Conservation (phyloP, 768 basidiomycete species). For the Obba rivulosa region DNA sequence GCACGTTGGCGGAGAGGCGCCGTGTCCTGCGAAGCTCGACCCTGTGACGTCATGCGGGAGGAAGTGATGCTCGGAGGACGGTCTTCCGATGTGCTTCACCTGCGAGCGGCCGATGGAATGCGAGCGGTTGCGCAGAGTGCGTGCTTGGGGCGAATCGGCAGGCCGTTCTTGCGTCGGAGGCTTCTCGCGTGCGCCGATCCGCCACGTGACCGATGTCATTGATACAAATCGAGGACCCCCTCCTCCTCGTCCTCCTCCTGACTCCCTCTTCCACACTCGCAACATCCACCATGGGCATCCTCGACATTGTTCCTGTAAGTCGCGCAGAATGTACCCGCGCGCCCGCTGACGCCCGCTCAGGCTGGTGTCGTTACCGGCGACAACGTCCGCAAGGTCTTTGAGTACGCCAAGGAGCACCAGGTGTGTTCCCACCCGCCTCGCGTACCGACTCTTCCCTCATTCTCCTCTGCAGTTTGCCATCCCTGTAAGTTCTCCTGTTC, state of each 20-base stretch:
- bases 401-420: conserved; percentile 86
- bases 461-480: conserved; percentile 62
- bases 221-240: not conserved
- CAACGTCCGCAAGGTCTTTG: conserved; percentile 90
- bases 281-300: conserved; percentile 57
- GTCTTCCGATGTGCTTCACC: too few relatives aligned
- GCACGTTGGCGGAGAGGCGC: too few relatives aligned
- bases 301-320: conserved; percentile 81
- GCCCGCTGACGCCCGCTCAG: conserved; percentile 33
- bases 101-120: too few relatives aligned
- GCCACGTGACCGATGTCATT: not conserved
- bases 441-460: not conserved
- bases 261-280: conserved; percentile 2
- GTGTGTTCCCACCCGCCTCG: conserved; percentile 35
- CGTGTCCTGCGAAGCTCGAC: too few relatives aligned
- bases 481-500: conserved; percentile 50
- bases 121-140: too few relatives aligned
- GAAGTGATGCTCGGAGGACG: too few relatives aligned
- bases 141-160: not conserved
- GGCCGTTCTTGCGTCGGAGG: not conserved
- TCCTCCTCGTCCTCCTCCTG: not conserved
- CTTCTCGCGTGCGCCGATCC: not conserved
- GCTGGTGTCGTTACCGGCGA: conserved; percentile 95
- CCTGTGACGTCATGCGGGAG: too few relatives aligned
- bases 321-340: not conserved